Evolutionary conservation across 2,329 filamentous ascomycete species (phyloP).

Genomic region (Pseudogymnoascus sp.): DNA sequence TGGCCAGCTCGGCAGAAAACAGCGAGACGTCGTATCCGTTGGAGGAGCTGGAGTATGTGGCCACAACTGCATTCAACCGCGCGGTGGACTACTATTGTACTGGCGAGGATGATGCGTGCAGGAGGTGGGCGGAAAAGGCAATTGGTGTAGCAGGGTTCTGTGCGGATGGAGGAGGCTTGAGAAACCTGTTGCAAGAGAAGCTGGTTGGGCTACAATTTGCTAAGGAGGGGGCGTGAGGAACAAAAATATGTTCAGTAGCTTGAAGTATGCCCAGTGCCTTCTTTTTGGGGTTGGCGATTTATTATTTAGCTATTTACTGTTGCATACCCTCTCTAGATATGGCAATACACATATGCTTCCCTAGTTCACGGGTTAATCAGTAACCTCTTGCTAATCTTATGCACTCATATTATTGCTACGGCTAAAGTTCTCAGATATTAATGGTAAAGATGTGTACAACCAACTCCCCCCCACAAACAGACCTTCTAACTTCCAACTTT

Average conservation of each 20-base stretch:
- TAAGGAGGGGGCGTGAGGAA: neutral
- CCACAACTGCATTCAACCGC: slow-evolving; percentile 62
- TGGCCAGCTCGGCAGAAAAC: slow-evolving; percentile 29
- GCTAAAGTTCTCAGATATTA: neutral
- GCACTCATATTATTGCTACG: neutral
- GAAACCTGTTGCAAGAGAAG: slow-evolving; percentile 25
- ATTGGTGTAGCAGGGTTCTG: slow-evolving; percentile 28
- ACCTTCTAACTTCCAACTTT: no score
- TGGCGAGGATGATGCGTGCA: slow-evolving; percentile 48
- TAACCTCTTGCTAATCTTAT: neutral
- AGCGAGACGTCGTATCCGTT: slow-evolving; percentile 49
- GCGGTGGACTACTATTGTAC: slow-evolving; percentile 58
- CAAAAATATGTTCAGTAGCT: neutral
- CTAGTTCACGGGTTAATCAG: neutral
- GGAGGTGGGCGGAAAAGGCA: slow-evolving; percentile 32
- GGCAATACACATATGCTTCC: neutral
- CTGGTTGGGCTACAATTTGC: slow-evolving; percentile 24
- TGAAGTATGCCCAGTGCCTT: neutral
- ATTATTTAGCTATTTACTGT: neutral
- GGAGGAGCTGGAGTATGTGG: slow-evolving; percentile 71
- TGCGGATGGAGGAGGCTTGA: slow-evolving; percentile 25
- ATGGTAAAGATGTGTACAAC: slow-evolving; percentile 2
- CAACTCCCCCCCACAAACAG: neutral
- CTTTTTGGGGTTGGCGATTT: neutral
- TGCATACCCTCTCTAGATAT: neutral